These are phyloP conservation scores for Aureobasidium leucospermi DNA, from an alignment of 2,329 filamentous ascomycete species.

Conservation along the genomic window DNA sequence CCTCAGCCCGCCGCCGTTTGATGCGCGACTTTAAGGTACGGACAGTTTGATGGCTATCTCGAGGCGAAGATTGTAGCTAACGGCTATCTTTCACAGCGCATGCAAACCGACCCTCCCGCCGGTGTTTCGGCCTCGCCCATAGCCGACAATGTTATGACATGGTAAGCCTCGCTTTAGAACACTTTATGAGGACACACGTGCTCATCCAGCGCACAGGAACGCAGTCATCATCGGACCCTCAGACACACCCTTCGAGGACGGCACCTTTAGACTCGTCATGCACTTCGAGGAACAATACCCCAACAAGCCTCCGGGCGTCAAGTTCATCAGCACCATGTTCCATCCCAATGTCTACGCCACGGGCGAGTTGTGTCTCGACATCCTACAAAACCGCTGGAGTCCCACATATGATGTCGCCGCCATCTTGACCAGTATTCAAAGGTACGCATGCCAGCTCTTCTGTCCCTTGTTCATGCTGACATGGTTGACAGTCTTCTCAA, in stretches of 20 bases:
- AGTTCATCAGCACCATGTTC: constrained; percentile 99
- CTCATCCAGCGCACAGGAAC: constrained; percentile 57
- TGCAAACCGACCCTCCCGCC: constrained; percentile 97
- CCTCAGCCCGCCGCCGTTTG: constrained; percentile 85
- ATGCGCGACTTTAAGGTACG: constrained; percentile 99
- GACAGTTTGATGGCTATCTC: not conserved
- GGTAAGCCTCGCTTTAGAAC: constrained; percentile 47
- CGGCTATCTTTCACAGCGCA: constrained; percentile 55
- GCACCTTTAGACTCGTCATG: constrained; percentile 96
- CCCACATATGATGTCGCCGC: constrained; percentile 97
- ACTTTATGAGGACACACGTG: not conserved
- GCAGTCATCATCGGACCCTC: constrained; percentile 95
- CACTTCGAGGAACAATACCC: constrained; percentile 98
- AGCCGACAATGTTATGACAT: constrained; percentile 95
- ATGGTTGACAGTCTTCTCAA: constrained; percentile 66
- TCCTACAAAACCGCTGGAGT: constrained; percentile 96
- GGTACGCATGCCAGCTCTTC: constrained; percentile 45
- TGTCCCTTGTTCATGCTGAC: not conserved
- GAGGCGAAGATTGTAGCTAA: not conserved
- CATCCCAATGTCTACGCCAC: constrained; percentile 98
- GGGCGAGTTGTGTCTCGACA: constrained; percentile 92
- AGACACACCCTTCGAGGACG: constrained; percentile 96
- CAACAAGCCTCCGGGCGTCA: constrained; percentile 95
- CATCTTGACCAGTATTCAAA: constrained; percentile 95
- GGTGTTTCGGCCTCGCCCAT: constrained; percentile 95